Evolutionary conservation across 2,329 filamentous ascomycete genomes (phyloP).

Genomic region (Diaporthe amygdali): DNA sequence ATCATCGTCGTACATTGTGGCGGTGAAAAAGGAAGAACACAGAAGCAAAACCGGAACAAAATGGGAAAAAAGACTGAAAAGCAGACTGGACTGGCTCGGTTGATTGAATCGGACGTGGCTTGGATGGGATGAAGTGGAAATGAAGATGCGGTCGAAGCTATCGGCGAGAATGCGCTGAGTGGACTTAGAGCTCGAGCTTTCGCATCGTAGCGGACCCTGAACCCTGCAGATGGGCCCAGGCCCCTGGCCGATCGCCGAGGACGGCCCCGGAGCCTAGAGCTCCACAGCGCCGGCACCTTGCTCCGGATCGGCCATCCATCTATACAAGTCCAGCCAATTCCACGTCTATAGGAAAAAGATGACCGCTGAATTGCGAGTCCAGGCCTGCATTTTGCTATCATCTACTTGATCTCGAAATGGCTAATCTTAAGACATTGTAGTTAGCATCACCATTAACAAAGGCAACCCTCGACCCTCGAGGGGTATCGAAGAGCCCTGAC

Average conservation of each 20-base stretch:
- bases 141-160: not conserved
- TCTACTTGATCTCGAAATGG: too few species aligned
- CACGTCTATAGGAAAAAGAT: not conserved
- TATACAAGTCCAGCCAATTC: not conserved
- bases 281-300: conserved; percentile 1
- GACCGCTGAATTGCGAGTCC: too few species aligned
- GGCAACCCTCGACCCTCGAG: not conserved
- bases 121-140: not conserved
- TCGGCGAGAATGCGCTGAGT: not conserved
- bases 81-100: not conserved
- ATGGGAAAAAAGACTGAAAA: not conserved
- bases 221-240: not conserved
- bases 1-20: conserved; percentile 53
- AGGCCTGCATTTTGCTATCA: not conserved
- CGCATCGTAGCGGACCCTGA: not conserved
- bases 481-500: not conserved
- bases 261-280: not conserved
- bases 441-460: too few species aligned
- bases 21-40: conserved; percentile 25
- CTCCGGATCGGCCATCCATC: conserved; percentile 6
- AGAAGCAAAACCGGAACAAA: not conserved
- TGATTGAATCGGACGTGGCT: not conserved
- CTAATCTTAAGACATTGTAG: not conserved
- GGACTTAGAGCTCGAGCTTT: not conserved
- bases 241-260: not conserved